Conservation (phyloP, 1,284 basidiomycete species). For the Marasmius oreades region DNA sequence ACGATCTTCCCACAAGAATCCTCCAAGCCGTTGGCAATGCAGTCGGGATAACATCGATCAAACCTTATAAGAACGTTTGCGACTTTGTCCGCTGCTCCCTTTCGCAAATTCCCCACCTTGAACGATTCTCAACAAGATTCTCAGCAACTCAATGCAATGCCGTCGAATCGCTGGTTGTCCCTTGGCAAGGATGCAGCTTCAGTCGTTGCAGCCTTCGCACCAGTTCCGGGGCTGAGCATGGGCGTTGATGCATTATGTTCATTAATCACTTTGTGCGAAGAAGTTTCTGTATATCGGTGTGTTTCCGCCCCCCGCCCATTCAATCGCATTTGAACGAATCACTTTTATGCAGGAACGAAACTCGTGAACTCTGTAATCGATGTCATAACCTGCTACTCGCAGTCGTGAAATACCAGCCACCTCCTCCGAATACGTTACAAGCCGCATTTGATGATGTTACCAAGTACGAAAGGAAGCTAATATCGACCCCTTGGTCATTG, state of each 20-base stretch:
- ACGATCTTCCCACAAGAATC: too few relatives aligned
- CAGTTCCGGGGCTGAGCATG: conserved; percentile 43
- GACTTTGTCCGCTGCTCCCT: too few relatives aligned
- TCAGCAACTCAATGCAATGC: neutral
- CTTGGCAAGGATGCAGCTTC: conserved; percentile 34
- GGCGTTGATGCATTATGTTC: conserved; percentile 34
- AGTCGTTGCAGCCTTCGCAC: conserved; percentile 40
- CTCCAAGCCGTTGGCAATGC: too few relatives aligned
- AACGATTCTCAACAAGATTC: too few relatives aligned
- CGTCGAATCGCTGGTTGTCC: neutral
- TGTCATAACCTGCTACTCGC: conserved; percentile 37
- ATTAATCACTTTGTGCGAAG: conserved; percentile 41
- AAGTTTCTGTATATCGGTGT: conserved; percentile 44
- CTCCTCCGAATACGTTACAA: conserved; percentile 2
- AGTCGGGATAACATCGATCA: too few relatives aligned
- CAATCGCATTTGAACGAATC: conserved; percentile 6
- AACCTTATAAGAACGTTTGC: too few relatives aligned
- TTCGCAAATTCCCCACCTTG: too few relatives aligned
- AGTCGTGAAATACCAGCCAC: neutral
- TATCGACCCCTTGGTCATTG: too few relatives aligned
- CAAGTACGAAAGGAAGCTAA: neutral
- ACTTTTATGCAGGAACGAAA: conserved; percentile 30
- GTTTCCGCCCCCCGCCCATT: neutral
- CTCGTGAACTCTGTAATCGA: conserved; percentile 38
- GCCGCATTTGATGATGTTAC: neutral